These are phyloP conservation scores for Chrysanthemum makinoi DNA, from an alignment of 129 eudicot genomes.

Conservation along the genomic window DNA sequence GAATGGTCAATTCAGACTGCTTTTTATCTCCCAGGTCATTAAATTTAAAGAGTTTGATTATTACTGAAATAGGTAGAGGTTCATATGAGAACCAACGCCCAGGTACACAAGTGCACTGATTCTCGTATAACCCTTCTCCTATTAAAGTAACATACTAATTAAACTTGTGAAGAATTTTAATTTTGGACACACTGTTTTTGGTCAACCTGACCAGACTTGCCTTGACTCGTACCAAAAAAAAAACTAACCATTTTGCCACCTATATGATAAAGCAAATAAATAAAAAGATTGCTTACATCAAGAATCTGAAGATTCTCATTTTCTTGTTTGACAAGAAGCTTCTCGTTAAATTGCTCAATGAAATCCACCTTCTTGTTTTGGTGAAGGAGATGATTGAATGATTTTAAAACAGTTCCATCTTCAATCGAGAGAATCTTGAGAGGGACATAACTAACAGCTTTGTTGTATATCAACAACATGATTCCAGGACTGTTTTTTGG, in stretches of 20 bases:
- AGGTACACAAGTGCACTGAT: no score
- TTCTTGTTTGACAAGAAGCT: slow-evolving; percentile 28
- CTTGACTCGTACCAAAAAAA: no score
- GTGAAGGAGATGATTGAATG: slow-evolving; percentile 73
- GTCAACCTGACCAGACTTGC: no score
- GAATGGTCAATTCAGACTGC: no score
- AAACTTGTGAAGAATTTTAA: no score
- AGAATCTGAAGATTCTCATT: slow-evolving; percentile 76
- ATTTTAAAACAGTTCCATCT: slow-evolving; percentile 74
- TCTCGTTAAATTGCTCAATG: slow-evolving; percentile 74
- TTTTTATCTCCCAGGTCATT: no score
- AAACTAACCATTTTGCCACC: no score
- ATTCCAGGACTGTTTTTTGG: slow-evolving; percentile 61
- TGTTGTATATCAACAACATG: slow-evolving; percentile 62
- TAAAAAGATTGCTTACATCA: slow-evolving; percentile 42
- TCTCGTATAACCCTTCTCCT: no score
- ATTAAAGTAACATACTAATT: no score
- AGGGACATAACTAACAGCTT: slow-evolving; percentile 57
- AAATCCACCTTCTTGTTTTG: slow-evolving; percentile 78
- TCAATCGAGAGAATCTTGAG: slow-evolving; percentile 75
- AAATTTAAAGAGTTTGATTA: not conserved
- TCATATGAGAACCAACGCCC: no score
- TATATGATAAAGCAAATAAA: no score
- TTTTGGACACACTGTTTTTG: no score
- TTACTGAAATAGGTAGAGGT: not conserved